Evolutionary conservation across 2,329 filamentous ascomycete species (phyloP).

Genomic region (Didymella glomerata): DNA sequence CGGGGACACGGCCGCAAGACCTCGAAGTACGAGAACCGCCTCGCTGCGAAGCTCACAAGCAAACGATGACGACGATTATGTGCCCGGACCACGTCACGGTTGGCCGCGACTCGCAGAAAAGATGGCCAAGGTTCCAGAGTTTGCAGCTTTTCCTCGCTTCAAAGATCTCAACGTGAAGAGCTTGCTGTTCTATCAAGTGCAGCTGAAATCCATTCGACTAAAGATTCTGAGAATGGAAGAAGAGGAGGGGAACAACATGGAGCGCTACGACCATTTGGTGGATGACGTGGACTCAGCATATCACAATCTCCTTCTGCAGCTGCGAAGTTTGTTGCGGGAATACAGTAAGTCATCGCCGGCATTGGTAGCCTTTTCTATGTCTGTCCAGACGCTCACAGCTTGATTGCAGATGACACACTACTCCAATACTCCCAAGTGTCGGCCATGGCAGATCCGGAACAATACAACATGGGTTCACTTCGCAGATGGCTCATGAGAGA

Average conservation of each 20-base stretch:
- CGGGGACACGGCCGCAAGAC: too few species aligned
- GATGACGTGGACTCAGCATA: background rate
- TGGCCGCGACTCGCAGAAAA: constrained; percentile 7
- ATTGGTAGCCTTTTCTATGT: too few species aligned
- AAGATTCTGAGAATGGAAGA: background rate
- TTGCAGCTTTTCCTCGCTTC: constrained; percentile 10
- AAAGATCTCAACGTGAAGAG: background rate
- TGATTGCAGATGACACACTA: constrained; percentile 1
- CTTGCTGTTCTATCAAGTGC: constrained; percentile 5
- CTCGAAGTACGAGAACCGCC: too few species aligned
- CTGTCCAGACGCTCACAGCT: too few species aligned
- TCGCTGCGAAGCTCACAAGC: background rate
- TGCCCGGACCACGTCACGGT: background rate
- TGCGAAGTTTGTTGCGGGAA: background rate
- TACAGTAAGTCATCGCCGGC: constrained; percentile 20
- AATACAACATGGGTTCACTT: constrained; percentile 4
- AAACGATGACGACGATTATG: background rate
- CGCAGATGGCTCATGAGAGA: background rate
- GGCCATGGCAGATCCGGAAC: constrained; percentile 7
- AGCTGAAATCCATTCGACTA: background rate
- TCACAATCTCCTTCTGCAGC: background rate
- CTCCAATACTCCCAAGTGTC: constrained; percentile 1
- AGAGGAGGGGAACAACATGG: background rate
- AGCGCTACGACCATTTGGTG: background rate
- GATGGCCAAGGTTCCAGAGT: constrained; percentile 1